Evolutionary conservation across 768 basidiomycete genomes (phyloP).

Genomic region (Boletales sp.): DNA sequence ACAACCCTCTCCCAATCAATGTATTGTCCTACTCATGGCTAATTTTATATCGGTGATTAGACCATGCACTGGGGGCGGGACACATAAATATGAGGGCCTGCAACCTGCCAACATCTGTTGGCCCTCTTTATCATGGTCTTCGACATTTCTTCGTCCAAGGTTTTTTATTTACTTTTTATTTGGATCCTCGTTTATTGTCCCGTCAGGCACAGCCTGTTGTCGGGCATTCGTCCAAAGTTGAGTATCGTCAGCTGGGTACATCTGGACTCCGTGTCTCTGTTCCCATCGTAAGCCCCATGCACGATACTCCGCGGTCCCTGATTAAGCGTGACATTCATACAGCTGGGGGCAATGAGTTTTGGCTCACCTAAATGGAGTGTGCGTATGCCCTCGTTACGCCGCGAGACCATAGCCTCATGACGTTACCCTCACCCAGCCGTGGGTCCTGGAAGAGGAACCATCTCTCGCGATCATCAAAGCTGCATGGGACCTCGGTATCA

Average conservation of each 20-base stretch:
- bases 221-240: constrained; percentile 12
- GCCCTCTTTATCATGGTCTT: too few species aligned
- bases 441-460: constrained; percentile 27
- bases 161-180: too few species aligned
- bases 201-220: too few species aligned
- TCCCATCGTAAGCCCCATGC: constrained; percentile 24
- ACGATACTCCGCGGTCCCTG: background rate
- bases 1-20: too few species aligned
- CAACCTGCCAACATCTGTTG: too few species aligned
- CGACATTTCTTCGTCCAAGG: background rate
- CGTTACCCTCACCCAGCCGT: constrained; percentile 11
- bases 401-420: background rate
- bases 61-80: too few species aligned
- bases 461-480: constrained; percentile 34
- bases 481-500: constrained; percentile 40
- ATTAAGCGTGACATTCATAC: background rate
- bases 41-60: too few species aligned
- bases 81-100: too few species aligned
- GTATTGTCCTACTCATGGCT: too few species aligned
- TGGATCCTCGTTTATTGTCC: too few species aligned
- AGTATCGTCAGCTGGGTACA: constrained; percentile 32
- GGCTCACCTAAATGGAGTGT: constrained; percentile 27
- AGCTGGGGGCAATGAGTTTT: constrained; percentile 29
- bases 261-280: constrained; percentile 33
- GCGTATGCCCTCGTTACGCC: constrained; percentile 2